Conservation (phyloP, 345 rosid species). For the Corchorus capsularis region DNA sequence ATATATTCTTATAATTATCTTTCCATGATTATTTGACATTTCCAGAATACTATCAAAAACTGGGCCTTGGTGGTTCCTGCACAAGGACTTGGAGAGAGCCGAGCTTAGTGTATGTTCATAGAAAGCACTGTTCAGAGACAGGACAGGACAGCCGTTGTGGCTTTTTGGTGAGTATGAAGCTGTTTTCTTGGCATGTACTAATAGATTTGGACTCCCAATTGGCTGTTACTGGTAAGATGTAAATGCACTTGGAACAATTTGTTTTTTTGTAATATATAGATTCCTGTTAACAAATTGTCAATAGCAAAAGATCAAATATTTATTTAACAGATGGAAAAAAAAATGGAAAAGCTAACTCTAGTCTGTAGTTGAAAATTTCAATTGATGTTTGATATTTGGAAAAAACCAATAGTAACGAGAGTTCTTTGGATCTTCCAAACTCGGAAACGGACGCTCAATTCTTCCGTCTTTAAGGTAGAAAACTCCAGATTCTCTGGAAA, state of each 20-base stretch:
- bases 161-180: not conserved
- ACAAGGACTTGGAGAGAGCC: conserved; percentile 40
- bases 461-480: no score
- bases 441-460: no score
- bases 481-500: no score
- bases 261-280: not conserved
- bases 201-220: not conserved
- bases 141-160: not conserved
- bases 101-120: conserved; percentile 34
- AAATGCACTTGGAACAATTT: not conserved
- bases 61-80: conserved; percentile 99
- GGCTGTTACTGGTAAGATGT: not conserved
- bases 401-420: no score
- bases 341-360: no score
- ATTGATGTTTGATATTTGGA: no score
- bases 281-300: not conserved
- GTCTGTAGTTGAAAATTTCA: no score
- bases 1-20: not conserved
- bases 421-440: no score
- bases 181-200: no score
- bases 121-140: not conserved
- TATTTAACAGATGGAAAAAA: no score
- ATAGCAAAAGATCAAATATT: not conserved
- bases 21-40: conserved; percentile 16
- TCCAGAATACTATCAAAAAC: conserved; percentile 60